Percentiles rank a stretch among this genome's conserved stretches.
These are phyloP conservation scores for Xylaria sp. DNA, from an alignment of 2,329 filamentous ascomycete species.

Conservation along the genomic window DNA sequence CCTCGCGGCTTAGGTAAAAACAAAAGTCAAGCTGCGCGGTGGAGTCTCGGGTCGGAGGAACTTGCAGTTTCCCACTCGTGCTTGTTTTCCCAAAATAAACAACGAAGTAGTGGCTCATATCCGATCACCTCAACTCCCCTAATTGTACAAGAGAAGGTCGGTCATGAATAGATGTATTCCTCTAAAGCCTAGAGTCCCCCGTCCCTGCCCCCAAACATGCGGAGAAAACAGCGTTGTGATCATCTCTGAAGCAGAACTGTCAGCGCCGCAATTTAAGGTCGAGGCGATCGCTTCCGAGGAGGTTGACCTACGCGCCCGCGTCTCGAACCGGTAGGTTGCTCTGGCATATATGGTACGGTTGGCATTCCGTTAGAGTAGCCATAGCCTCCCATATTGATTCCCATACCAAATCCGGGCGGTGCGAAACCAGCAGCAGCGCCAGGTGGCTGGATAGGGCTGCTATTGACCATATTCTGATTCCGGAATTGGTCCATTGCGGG, in stretches of 20 bases:
- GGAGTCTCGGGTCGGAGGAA: conserved; percentile 19
- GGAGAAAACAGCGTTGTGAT: conserved; percentile 32
- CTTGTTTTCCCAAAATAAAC: conserved; percentile 37
- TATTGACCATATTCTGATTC: conserved; percentile 62
- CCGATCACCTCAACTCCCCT: conserved; percentile 42
- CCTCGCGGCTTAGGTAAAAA: conserved; percentile 33
- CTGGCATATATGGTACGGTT: conserved; percentile 65
- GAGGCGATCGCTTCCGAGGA: conserved; percentile 51
- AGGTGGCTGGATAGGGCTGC: conserved; percentile 62
- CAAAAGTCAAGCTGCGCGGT: conserved; percentile 35
- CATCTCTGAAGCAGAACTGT: conserved; percentile 48
- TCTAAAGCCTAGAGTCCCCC: conserved; percentile 2
- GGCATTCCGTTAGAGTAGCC: conserved; percentile 60
- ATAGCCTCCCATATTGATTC: conserved; percentile 49
- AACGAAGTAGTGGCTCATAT: conserved; percentile 42
- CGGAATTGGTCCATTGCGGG: conserved; percentile 67
- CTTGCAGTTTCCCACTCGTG: conserved; percentile 13
- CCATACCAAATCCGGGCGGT: conserved; percentile 50
- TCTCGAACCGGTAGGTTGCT: conserved; percentile 66
- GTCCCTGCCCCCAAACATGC: background rate
- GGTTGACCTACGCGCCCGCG: conserved; percentile 68
- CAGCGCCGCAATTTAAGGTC: conserved; percentile 46
- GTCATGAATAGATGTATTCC: conserved; percentile 22
- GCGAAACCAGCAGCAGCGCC: conserved; percentile 50
- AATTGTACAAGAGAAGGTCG: conserved; percentile 40